Conservation (phyloP, 139 green algal genomes). For the Chlorella sp. region DNA sequence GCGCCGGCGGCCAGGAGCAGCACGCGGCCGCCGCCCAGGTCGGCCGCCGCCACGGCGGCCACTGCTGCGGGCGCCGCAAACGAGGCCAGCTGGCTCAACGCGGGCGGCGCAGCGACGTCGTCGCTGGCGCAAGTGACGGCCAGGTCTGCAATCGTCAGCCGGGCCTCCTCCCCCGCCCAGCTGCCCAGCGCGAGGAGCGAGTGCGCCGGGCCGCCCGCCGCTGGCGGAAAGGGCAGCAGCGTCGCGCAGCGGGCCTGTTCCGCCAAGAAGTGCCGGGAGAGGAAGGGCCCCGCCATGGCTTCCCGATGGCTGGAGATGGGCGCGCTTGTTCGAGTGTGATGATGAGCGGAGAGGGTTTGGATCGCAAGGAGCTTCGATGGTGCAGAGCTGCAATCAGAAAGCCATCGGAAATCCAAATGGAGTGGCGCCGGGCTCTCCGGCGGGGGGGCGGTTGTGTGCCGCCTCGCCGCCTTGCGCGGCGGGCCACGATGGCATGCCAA, state of each 20-base stretch:
- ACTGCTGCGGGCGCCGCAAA: constrained; percentile 11
- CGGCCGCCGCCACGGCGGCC: constrained; percentile 7
- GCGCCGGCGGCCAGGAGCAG: neutral
- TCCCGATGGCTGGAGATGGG: too few species aligned
- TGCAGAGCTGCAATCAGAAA: too few species aligned
- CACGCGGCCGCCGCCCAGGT: constrained; percentile 13
- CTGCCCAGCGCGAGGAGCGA: constrained; percentile 19
- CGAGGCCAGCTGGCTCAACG: constrained; percentile 3
- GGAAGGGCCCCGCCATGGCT: neutral
- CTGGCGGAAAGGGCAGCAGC: constrained; percentile 3
- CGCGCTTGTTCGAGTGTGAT: too few species aligned
- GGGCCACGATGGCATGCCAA: too few species aligned
- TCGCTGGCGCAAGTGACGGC: constrained; percentile 5
- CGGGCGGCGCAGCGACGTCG: constrained; percentile 12
- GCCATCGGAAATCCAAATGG: too few species aligned
- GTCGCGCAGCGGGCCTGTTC: constrained; percentile 4
- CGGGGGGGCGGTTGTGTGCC: too few species aligned
- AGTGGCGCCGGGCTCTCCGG: too few species aligned
- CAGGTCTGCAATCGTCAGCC: constrained; percentile 17
- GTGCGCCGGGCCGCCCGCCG: neutral
- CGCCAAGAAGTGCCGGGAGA: constrained; percentile 16
- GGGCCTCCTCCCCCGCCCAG: constrained; percentile 22
- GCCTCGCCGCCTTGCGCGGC: too few species aligned
- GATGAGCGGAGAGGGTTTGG: too few species aligned
- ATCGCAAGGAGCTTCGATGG: too few species aligned